Evolutionary conservation across 2,329 filamentous ascomycete genomes (phyloP), one percentile per base, ranked within the genome.

Genomic region (Ophiocordyceps australis): DNA sequence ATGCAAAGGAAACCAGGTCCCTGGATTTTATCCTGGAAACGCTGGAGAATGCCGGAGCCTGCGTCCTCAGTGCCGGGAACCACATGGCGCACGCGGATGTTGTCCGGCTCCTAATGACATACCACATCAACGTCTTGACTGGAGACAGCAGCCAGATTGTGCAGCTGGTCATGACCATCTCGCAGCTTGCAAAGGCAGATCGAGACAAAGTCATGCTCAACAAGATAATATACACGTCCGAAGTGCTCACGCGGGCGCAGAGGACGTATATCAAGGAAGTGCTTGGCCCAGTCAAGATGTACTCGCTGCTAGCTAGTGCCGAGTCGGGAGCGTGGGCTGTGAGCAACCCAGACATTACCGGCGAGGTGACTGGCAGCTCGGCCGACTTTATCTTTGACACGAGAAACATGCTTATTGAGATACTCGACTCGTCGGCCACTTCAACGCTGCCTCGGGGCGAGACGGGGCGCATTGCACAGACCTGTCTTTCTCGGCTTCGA

Each of bases 171-270:
- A 39, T 50, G 9, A 30, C 49, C 24, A 44, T 58, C 4, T 44
- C 49, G 3, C 40, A 36, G 0, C 31, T 55, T 0, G 20, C 40
- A 0, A 14, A 13, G 4, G 25, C 24, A 14, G 30, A 32, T 5
- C 34, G 37, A 2, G 18, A 36, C 0, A 28, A 29, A 5, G 36
- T 59, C 20, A 40, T 33, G 2, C 21, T 59, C 0, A 28, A 42
- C 9, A 59, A 59, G 31, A 38, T 59, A 1, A 42, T 60, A 4
- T 60, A 59, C 28, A 58, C 56, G 0, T 59, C 55, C 0, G 55
- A 61, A 17, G 33, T 42, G 0, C 34, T 61, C 14, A 51, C 44
- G 0, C 5, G 23, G 0, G 26, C 40, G 0, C 54, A 59, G 19
- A 39, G 41, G 14, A 29, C 25, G 1, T 44, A 47, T 9, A 42